Evolutionary conservation across 1,284 basidiomycete species (phyloP).

Genomic region (Crucibulum parvulum): DNA sequence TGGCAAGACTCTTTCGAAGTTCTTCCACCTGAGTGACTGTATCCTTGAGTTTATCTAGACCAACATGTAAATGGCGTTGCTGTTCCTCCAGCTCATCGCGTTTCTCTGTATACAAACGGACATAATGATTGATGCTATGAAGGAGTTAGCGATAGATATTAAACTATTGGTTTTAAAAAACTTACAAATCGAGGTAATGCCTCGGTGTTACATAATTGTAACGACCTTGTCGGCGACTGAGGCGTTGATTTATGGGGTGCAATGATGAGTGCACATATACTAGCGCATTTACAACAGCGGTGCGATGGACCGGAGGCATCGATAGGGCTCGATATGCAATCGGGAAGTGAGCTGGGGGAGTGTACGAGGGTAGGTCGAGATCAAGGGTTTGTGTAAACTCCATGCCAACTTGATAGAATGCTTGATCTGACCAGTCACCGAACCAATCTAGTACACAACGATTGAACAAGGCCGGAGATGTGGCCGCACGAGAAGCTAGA

Average conservation of each 20-base stretch:
- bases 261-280: conserved; percentile 94
- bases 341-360: conserved; percentile 83
- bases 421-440: conserved; percentile 97
- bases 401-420: conserved; percentile 95
- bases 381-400: conserved; percentile 95
- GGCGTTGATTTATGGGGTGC: conserved; percentile 87
- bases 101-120: conserved; percentile 96
- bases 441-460: conserved; percentile 99
- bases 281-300: conserved; percentile 92
- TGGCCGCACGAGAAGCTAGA: conserved; percentile 93
- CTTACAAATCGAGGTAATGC: conserved; percentile 98
- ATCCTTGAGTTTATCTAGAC: conserved; percentile 95
- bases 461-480: conserved; percentile 98
- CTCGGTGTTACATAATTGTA: conserved; percentile 98
- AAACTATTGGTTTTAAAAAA: conserved; percentile 21
- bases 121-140: conserved; percentile 94
- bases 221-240: conserved; percentile 91
- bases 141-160: conserved; percentile 10
- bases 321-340: conserved; percentile 85
- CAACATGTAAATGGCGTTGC: conserved; percentile 98
- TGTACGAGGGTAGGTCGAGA: conserved; percentile 85
- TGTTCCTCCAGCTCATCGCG: conserved; percentile 99
- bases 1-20: conserved; percentile 92
- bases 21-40: conserved; percentile 98
- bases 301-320: conserved; percentile 85